These are phyloP conservation scores for Paramecium caudatum DNA, from an alignment of 73 alveolate species.

Conservation along the genomic window DNA sequence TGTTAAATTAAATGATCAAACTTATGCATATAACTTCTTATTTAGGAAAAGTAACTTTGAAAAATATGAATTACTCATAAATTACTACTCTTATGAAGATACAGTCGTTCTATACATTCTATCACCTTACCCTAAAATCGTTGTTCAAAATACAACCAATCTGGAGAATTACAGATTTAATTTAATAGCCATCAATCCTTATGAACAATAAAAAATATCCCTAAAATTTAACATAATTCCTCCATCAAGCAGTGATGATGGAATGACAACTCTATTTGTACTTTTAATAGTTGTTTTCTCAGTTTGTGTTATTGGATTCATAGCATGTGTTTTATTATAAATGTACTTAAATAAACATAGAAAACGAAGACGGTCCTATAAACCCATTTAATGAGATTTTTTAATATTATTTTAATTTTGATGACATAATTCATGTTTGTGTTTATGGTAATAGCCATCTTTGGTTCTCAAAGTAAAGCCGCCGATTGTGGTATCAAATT, in stretches of 20 bases:
- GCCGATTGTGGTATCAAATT: background rate
- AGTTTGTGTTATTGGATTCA: background rate
- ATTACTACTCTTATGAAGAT: too few species aligned
- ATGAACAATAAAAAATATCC: background rate
- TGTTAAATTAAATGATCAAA: background rate
- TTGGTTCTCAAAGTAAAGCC: background rate
- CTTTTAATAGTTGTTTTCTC: background rate
- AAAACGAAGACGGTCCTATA: conserved; percentile 27
- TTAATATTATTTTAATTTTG: background rate
- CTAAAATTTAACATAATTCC: background rate
- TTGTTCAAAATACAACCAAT: background rate
- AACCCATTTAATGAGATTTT: background rate
- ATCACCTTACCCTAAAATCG: too few species aligned
- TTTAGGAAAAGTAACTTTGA: background rate
- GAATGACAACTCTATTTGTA: background rate
- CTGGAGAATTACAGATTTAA: background rate
- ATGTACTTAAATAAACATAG: background rate
- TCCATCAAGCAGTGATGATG: background rate
- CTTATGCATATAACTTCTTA: background rate
- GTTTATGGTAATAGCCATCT: background rate
- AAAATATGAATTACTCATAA: background rate
- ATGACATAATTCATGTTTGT: conserved; percentile 40
- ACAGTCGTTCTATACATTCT: too few species aligned
- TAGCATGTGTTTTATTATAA: background rate
- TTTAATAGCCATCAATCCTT: conserved; percentile 12